Percentiles rank a stretch among this genome's conserved stretches.
phyloP scores from a whole-genome alignment of 441 rosid genomes.

The Eruca vesicaria region DNA sequence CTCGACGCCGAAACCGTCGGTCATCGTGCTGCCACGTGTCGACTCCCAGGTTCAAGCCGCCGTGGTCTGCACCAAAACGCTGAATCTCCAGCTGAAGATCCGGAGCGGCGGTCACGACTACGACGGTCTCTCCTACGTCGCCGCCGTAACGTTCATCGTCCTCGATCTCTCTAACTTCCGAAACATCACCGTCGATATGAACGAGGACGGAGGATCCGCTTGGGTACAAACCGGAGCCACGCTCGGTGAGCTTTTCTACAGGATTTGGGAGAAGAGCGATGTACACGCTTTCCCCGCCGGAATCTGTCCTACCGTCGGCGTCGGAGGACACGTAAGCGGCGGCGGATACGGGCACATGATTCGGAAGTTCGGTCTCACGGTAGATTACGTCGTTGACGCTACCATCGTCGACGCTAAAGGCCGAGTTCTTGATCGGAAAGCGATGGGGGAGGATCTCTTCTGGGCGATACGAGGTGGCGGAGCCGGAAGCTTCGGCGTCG shows the following conservation, averaged over 20 bases:
- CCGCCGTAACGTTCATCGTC: conserved; percentile 38
- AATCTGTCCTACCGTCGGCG: conserved; percentile 59
- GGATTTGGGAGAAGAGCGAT: conserved; percentile 48
- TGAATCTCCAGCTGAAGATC: conserved; percentile 29
- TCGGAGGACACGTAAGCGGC: conserved; percentile 67
- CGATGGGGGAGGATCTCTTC: conserved; percentile 74
- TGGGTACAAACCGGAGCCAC: conserved; percentile 37
- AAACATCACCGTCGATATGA: conserved; percentile 37
- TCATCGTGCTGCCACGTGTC: conserved; percentile 38
- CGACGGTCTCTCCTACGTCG: conserved; percentile 47
- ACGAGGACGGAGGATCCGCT: conserved; percentile 26
- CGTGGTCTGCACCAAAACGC: conserved; percentile 36
- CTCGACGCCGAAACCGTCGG: conserved; percentile 40
- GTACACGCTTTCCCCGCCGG: conserved; percentile 68
- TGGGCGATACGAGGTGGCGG: conserved; percentile 88
- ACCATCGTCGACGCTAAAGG: conserved; percentile 55
- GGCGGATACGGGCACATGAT: conserved; percentile 65
- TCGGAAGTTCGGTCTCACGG: conserved; percentile 56
- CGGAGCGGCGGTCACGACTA: conserved; percentile 58
- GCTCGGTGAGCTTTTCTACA: conserved; percentile 50
- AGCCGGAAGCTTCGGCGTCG: conserved; percentile 65
- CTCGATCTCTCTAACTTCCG: conserved; percentile 44
- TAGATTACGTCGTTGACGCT: conserved; percentile 61
- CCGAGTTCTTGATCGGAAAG: conserved; percentile 41
- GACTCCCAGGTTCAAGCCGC: conserved; percentile 43